Evolutionary conservation across 345 rosid species (phyloP), one percentile per base, ranked within the genome.

Genomic region (Viola odorata): DNA sequence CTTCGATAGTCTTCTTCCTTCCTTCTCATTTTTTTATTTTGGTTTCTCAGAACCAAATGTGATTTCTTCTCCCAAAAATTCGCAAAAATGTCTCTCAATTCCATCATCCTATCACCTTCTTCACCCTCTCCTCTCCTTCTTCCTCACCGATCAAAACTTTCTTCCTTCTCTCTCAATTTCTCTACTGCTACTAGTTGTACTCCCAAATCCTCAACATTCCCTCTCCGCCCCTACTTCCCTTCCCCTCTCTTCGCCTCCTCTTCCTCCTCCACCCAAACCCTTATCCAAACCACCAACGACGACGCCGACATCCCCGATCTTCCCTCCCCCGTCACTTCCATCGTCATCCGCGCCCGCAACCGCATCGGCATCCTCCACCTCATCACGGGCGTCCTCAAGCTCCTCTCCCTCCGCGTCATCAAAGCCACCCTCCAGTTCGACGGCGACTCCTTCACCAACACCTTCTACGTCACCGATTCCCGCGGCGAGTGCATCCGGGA

Each of bases 301-400:
- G 50, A 47, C 17, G 37, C 53, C 38, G 23, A 48, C 12, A 17
- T 40, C 36, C n/a, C n/a, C n/a, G n/a, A n/a, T n/a, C n/a, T n/a
- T n/a, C 41, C n/a, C n/a, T n/a, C n/a, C n/a, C n/a, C 41, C 36
- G 12, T 61, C 49, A 75, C 78, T 38, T 73, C 68, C 37, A 51
- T 79, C 64, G 68, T 65, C 13, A 58, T 79, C 72, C 80, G 72
- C 56, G 69, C 78, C 1, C 78, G 78, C 58, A 79, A 70, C 72
- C 77, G 83, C 10, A 79, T 76, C 58, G 80, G 80, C 16, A 73
- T 76, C 50, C 80, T 79, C 23, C 78, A 73, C 54, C 69, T 70
- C 60, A 65, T 76, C 67, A 69, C 80, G 9, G 39, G 76, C 12
- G 83, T 67, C 2, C 60, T 79, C 71, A 53, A 70, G 6, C 44